phyloP scores from a whole-genome alignment of 805 yeast genomes.

The Deakozyma indianensis region DNA sequence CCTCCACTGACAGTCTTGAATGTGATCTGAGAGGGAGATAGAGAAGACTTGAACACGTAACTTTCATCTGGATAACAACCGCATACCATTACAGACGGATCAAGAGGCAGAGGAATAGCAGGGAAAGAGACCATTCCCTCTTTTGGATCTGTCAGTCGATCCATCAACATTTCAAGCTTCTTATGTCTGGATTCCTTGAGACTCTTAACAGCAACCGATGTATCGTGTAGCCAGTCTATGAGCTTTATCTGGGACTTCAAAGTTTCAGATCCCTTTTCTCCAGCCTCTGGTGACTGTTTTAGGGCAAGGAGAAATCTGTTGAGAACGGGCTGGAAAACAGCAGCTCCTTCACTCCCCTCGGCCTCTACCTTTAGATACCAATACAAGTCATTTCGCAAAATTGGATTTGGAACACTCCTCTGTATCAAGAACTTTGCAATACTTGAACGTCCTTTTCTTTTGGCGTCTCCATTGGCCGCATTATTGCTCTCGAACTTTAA shows the following conservation, averaged over 20 bases:
- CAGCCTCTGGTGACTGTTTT: conserved; percentile 17
- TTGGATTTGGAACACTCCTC: conserved; percentile 48
- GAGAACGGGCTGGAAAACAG: conserved; percentile 31
- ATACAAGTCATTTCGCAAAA: conserved; percentile 69
- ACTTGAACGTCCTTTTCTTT: conserved; percentile 12
- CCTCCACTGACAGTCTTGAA: conserved; percentile 42
- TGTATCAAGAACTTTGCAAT: conserved; percentile 52
- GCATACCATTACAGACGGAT: conserved; percentile 58
- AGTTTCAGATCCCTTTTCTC: conserved; percentile 18
- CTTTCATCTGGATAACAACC: conserved; percentile 73
- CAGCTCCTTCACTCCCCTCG: conserved; percentile 41
- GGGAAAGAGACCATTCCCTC: conserved; percentile 27
- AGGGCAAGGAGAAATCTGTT: conserved; percentile 29
- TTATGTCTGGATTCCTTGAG: conserved; percentile 64
- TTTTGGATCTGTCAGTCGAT: conserved; percentile 35
- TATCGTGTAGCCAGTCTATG: conserved; percentile 45
- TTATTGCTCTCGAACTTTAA: conserved; percentile 50
- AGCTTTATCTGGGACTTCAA: conserved; percentile 53
- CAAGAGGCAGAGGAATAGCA: conserved; percentile 64
- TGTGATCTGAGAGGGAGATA: conserved; percentile 76
- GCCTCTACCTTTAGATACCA: conserved; percentile 89
- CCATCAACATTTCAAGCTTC: conserved; percentile 56
- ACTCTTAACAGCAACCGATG: conserved; percentile 49
- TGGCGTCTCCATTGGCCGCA: conserved; percentile 6
- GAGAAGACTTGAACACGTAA: conserved; percentile 78